Evolutionary conservation across 2,329 filamentous ascomycete species (phyloP).

Genomic region (Clathrospora elynae): DNA sequence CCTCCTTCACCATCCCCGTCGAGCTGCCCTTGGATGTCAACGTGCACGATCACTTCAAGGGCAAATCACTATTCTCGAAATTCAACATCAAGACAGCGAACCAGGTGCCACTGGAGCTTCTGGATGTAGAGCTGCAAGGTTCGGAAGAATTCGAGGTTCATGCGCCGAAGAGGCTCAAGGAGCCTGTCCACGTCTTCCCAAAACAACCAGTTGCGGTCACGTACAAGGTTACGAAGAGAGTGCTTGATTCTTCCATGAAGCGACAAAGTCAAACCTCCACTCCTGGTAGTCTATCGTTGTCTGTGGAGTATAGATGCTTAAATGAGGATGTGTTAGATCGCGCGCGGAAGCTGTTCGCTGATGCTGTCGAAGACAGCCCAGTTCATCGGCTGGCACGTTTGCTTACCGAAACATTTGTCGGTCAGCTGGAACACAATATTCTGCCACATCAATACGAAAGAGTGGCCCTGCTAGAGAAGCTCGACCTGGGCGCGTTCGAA

Average conservation of each 20-base stretch:
- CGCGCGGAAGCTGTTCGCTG: slow-evolving; percentile 54
- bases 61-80: slow-evolving; percentile 77
- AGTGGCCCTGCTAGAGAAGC: slow-evolving; percentile 59
- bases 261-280: slow-evolving; percentile 39
- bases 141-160: slow-evolving; percentile 72
- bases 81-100: slow-evolving; percentile 89
- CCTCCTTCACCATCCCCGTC: slow-evolving; percentile 68
- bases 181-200: slow-evolving; percentile 69
- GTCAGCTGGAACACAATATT: slow-evolving; percentile 53
- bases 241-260: slow-evolving; percentile 30
- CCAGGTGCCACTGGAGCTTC: slow-evolving; percentile 73
- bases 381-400: slow-evolving; percentile 57
- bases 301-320: slow-evolving; percentile 75
- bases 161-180: slow-evolving; percentile 55
- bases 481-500: slow-evolving; percentile 58
- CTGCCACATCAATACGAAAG: slow-evolving; percentile 58
- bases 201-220: slow-evolving; percentile 80
- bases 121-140: slow-evolving; percentile 70
- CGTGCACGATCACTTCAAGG: slow-evolving; percentile 94
- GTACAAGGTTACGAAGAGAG: slow-evolving; percentile 73
- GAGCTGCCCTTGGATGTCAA: slow-evolving; percentile 89
- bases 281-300: slow-evolving; percentile 62
- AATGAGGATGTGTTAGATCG: slow-evolving; percentile 70
- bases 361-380: slow-evolving; percentile 54
- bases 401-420: slow-evolving; percentile 57